Evolutionary conservation across 805 yeast genomes (phyloP).

Genomic region (Pichia membranifaciens): DNA sequence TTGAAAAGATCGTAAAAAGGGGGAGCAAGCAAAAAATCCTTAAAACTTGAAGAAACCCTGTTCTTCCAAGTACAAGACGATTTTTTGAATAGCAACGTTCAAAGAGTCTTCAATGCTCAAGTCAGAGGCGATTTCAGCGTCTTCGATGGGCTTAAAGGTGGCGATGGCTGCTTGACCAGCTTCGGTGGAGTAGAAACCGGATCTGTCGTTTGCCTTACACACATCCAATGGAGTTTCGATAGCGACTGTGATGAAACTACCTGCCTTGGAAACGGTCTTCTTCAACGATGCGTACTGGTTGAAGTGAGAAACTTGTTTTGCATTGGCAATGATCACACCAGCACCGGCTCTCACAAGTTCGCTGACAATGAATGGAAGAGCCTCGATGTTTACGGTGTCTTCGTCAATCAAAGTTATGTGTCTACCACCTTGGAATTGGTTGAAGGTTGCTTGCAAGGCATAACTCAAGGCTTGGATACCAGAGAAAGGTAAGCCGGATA

Average conservation of each 20-base stretch:
- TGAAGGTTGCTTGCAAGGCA: slow-evolving; percentile 84
- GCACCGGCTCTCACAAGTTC: slow-evolving; percentile 87
- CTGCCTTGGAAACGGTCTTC: slow-evolving; percentile 40
- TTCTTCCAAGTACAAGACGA: slow-evolving; percentile 66
- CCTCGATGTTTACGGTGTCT: slow-evolving; percentile 25
- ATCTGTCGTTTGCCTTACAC: slow-evolving; percentile 42
- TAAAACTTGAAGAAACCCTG: slow-evolving; percentile 71
- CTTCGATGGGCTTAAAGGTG: slow-evolving; percentile 41
- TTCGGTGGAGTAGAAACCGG: slow-evolving; percentile 43
- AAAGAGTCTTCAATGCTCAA: slow-evolving; percentile 46
- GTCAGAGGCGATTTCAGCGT: slow-evolving; percentile 55
- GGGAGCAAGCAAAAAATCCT: background rate
- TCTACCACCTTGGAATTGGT: slow-evolving; percentile 84
- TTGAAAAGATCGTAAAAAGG: no score
- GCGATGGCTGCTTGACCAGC: slow-evolving; percentile 37
- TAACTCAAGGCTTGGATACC: slow-evolving; percentile 63
- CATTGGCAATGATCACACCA: slow-evolving; percentile 71
- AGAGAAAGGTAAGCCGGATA: slow-evolving; percentile 54
- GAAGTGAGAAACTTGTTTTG: slow-evolving; percentile 37
- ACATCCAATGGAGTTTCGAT: slow-evolving; percentile 44
- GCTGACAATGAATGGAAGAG: slow-evolving; percentile 59
- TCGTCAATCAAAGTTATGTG: slow-evolving; percentile 55
- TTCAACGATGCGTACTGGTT: slow-evolving; percentile 39
- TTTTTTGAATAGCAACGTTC: slow-evolving; percentile 66
- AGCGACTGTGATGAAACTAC: slow-evolving; percentile 47